phyloP scores from a whole-genome alignment of 2,329 filamentous ascomycete genomes.

The Sphaerulina populicola region DNA sequence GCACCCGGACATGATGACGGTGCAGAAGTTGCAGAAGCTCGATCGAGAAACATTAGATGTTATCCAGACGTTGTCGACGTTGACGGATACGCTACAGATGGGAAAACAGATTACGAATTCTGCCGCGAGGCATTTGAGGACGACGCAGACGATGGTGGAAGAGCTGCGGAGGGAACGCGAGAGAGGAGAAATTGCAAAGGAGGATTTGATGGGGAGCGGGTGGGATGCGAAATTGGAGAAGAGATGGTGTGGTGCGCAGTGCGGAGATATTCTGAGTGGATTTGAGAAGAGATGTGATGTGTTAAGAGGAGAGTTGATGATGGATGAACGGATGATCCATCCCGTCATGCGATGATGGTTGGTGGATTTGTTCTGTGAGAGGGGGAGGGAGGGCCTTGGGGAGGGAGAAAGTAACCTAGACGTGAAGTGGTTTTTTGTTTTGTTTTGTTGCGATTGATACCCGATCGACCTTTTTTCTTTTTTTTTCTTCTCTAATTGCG shows the following conservation, averaged over 20 bases:
- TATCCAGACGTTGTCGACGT: slow-evolving; percentile 69
- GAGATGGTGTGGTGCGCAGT: slow-evolving; percentile 75
- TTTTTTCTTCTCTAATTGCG: too few relatives aligned
- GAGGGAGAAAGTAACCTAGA: too few relatives aligned
- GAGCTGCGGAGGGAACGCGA: slow-evolving; percentile 81
- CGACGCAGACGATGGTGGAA: slow-evolving; percentile 73
- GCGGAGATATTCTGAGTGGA: slow-evolving; percentile 78
- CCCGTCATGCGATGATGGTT: not conserved
- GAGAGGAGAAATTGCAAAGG: slow-evolving; percentile 68
- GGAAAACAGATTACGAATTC: slow-evolving; percentile 77
- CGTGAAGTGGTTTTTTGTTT: too few relatives aligned
- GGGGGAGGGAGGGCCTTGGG: too few relatives aligned
- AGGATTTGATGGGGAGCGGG: slow-evolving; percentile 69
- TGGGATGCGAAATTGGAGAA: slow-evolving; percentile 71
- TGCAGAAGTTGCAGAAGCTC: slow-evolving; percentile 59
- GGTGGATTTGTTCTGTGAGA: too few relatives aligned
- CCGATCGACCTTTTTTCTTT: too few relatives aligned
- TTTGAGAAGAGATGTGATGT: slow-evolving; percentile 85
- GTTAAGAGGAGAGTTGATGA: slow-evolving; percentile 50
- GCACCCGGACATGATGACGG: slow-evolving; percentile 54
- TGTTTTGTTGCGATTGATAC: too few relatives aligned
- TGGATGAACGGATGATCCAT: not conserved
- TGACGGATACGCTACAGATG: slow-evolving; percentile 91
- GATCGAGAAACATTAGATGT: slow-evolving; percentile 60
- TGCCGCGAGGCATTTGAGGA: slow-evolving; percentile 69